These are phyloP conservation scores for Helicocarpus griseus DNA, from an alignment of 2,329 filamentous ascomycete genomes.

Conservation along the genomic window DNA sequence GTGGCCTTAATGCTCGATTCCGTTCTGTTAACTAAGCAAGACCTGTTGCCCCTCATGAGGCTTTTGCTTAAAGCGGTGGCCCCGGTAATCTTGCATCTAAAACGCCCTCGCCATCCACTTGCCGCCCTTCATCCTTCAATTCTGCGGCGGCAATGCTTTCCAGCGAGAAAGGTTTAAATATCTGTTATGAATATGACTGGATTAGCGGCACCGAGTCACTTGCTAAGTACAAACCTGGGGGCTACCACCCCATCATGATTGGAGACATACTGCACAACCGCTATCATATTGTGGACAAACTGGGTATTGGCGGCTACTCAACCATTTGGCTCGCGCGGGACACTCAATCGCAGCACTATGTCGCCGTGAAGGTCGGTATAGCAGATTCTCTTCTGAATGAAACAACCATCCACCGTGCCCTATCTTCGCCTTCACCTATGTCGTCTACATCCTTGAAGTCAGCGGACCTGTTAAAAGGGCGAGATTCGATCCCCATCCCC, in stretches of 20 bases:
- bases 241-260: slow-evolving; percentile 25
- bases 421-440: slow-evolving; percentile 11
- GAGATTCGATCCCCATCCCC: slow-evolving; percentile 5
- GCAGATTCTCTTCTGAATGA: slow-evolving; percentile 13
- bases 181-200: slow-evolving; percentile 17
- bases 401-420: slow-evolving; percentile 14
- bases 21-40: too few relatives aligned
- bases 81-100: too few relatives aligned
- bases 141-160: background rate
- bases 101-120: too few relatives aligned
- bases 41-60: too few relatives aligned
- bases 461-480: background rate
- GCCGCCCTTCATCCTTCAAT: too few relatives aligned
- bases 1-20: too few relatives aligned
- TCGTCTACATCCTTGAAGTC: background rate
- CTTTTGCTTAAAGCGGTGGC: too few relatives aligned
- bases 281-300: slow-evolving; percentile 32
- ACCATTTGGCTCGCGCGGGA: slow-evolving; percentile 35
- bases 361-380: slow-evolving; percentile 23
- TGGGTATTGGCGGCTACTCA: slow-evolving; percentile 33
- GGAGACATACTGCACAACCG: slow-evolving; percentile 20
- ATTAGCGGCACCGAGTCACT: slow-evolving; percentile 21
- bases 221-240: slow-evolving; percentile 21
- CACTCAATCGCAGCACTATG: slow-evolving; percentile 15
- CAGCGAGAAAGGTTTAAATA: background rate